phyloP scores from a whole-genome alignment of 805 yeast genomes.

The Sugiyamaella mastotermitis region DNA sequence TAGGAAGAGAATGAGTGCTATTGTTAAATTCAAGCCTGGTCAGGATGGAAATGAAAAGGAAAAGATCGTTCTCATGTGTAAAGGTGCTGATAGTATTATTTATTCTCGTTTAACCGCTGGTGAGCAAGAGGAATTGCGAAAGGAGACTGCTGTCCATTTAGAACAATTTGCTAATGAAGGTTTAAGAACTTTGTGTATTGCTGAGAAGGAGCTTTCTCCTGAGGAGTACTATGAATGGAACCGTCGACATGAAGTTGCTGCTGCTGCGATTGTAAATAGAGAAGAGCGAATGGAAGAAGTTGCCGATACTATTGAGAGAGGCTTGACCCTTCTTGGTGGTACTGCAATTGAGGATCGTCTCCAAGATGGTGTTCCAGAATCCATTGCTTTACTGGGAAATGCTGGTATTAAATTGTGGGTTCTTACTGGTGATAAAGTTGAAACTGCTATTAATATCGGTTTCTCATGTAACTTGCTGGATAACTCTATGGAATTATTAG shows the following conservation, averaged over 20 bases:
- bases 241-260: slow-evolving; percentile 50
- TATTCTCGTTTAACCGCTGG: slow-evolving; percentile 42
- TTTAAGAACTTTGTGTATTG: slow-evolving; percentile 70
- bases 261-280: slow-evolving; percentile 51
- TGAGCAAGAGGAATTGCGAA: slow-evolving; percentile 40
- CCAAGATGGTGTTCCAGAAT: slow-evolving; percentile 75
- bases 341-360: slow-evolving; percentile 80
- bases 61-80: slow-evolving; percentile 47
- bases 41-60: slow-evolving; percentile 22
- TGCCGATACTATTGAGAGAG: slow-evolving; percentile 56
- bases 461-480: slow-evolving; percentile 72
- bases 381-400: slow-evolving; percentile 58
- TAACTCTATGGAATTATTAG: slow-evolving; percentile 64
- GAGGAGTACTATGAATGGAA: slow-evolving; percentile 50
- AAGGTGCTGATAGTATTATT: slow-evolving; percentile 81
- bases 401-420: slow-evolving; percentile 87
- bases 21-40: slow-evolving; percentile 40
- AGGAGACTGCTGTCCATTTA: slow-evolving; percentile 62
- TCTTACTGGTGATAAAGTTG: slow-evolving; percentile 77
- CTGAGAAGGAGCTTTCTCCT: slow-evolving; percentile 48
- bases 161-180: slow-evolving; percentile 78
- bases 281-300: slow-evolving; percentile 55
- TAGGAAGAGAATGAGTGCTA: slow-evolving; percentile 74
- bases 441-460: slow-evolving; percentile 85
- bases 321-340: slow-evolving; percentile 60